Conservation (phyloP, 768 basidiomycete species). For the Naganishia antarctica region DNA sequence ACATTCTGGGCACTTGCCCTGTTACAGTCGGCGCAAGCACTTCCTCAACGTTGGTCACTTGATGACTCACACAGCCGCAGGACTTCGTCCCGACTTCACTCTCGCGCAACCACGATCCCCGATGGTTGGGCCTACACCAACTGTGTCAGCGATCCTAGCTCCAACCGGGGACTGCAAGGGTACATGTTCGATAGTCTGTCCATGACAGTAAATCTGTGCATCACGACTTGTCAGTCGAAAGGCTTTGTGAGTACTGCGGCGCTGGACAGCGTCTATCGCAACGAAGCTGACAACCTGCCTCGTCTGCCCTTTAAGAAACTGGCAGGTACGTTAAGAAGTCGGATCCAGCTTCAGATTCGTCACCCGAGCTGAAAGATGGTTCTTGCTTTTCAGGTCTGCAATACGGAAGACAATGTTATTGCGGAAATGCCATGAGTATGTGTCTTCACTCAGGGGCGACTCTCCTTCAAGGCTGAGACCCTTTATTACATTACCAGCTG, state of each 20-base stretch:
- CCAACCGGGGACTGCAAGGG: neutral
- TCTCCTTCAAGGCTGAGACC: too few relatives aligned
- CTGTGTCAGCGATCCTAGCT: neutral
- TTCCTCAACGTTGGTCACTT: neutral
- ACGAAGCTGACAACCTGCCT: too few relatives aligned
- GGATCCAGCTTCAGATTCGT: too few relatives aligned
- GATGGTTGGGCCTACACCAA: slow-evolving; percentile 9
- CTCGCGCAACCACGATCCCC: slow-evolving; percentile 18
- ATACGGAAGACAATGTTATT: slow-evolving; percentile 21
- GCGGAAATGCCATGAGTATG: slow-evolving; percentile 22
- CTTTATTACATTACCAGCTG: neutral
- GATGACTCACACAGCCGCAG: neutral
- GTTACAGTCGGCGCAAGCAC: slow-evolving; percentile 1
- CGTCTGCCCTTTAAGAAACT: too few relatives aligned
- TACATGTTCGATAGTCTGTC: neutral
- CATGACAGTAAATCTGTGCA: slow-evolving; percentile 5
- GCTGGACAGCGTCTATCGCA: too few relatives aligned
- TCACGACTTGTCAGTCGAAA: slow-evolving; percentile 14
- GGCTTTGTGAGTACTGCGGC: slow-evolving; percentile 7
- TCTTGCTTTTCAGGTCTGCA: too few relatives aligned
- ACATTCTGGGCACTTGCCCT: neutral
- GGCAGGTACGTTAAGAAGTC: too few relatives aligned
- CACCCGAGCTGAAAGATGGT: too few relatives aligned
- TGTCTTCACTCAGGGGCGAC: too few relatives aligned
- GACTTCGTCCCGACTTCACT: neutral